These are phyloP conservation scores for Ceratocystis alfenasii DNA, from an alignment of 2,329 filamentous ascomycete genomes.

Conservation along the genomic window DNA sequence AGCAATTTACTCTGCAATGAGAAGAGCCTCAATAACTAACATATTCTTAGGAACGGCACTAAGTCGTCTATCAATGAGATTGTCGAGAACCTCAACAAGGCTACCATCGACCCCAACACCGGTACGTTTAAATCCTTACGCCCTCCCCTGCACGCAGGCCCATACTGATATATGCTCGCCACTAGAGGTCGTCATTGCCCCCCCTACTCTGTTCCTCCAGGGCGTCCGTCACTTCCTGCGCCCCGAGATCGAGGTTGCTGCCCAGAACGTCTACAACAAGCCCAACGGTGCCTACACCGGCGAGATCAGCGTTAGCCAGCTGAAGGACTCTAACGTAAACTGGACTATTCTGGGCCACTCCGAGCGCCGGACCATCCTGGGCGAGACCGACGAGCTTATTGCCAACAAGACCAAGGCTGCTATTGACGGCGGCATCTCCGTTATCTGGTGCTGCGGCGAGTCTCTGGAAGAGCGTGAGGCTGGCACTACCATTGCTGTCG, in stretches of 20 bases:
- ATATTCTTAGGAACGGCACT: slow-evolving; percentile 69
- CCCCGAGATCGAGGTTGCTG: slow-evolving; percentile 67
- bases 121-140: slow-evolving; percentile 10
- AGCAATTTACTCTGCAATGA: not conserved
- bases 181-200: slow-evolving; percentile 86
- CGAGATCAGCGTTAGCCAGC: slow-evolving; percentile 85
- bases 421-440: slow-evolving; percentile 70
- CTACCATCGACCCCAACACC: slow-evolving; percentile 54
- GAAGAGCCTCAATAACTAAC: not conserved
- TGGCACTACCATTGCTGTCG: slow-evolving; percentile 71
- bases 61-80: slow-evolving; percentile 82
- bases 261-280: slow-evolving; percentile 97
- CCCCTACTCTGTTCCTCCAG: slow-evolving; percentile 80
- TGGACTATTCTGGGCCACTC: slow-evolving; percentile 93
- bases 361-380: slow-evolving; percentile 80
- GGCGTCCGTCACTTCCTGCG: slow-evolving; percentile 69
- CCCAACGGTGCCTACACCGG: slow-evolving; percentile 94
- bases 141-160: not conserved
- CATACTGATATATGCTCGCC: not conserved
- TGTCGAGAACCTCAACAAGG: slow-evolving; percentile 75
- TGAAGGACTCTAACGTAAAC: slow-evolving; percentile 75
- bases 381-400: slow-evolving; percentile 74
- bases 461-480: slow-evolving; percentile 83
- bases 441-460: slow-evolving; percentile 97
- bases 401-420: slow-evolving; percentile 92